These are phyloP conservation scores for Drechslerella coelobrocha DNA, from an alignment of 2,329 filamentous ascomycete genomes.

Conservation along the genomic window DNA sequence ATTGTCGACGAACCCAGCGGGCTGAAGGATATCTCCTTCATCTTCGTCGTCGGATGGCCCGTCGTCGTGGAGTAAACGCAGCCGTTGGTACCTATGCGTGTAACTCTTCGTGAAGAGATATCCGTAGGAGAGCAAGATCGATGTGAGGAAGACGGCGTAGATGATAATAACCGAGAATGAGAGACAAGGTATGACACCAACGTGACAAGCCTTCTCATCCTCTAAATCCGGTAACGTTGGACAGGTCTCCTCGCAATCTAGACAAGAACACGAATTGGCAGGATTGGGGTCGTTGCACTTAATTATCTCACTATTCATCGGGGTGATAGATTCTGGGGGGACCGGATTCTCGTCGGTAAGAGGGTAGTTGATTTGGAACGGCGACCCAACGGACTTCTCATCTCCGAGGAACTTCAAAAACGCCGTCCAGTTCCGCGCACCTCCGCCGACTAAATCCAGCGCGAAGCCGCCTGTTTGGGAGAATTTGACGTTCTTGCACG, in stretches of 20 bases:
- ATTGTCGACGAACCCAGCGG: conserved; percentile 76
- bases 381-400: conserved; percentile 88
- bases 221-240: conserved; percentile 79
- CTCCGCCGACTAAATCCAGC: conserved; percentile 94
- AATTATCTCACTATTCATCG: conserved; percentile 75
- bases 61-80: conserved; percentile 85
- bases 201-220: conserved; percentile 74
- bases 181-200: conserved; percentile 87
- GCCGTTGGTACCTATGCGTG: conserved; percentile 66
- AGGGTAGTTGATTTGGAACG: conserved; percentile 97
- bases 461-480: conserved; percentile 90
- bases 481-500: conserved; percentile 99
- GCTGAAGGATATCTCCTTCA: conserved; percentile 81
- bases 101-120: conserved; percentile 46
- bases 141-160: conserved; percentile 76
- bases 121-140: conserved; percentile 40
- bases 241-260: conserved; percentile 88
- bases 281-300: conserved; percentile 89
- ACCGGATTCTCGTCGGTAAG: conserved; percentile 63
- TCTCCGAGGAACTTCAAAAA: conserved; percentile 92
- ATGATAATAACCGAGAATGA: conserved; percentile 90
- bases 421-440: conserved; percentile 84
- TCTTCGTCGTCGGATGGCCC: conserved; percentile 90
- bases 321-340: conserved; percentile 70
- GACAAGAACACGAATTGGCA: conserved; percentile 85